Conservation (phyloP, 805 yeast genomes). For the Candida boidinii region DNA sequence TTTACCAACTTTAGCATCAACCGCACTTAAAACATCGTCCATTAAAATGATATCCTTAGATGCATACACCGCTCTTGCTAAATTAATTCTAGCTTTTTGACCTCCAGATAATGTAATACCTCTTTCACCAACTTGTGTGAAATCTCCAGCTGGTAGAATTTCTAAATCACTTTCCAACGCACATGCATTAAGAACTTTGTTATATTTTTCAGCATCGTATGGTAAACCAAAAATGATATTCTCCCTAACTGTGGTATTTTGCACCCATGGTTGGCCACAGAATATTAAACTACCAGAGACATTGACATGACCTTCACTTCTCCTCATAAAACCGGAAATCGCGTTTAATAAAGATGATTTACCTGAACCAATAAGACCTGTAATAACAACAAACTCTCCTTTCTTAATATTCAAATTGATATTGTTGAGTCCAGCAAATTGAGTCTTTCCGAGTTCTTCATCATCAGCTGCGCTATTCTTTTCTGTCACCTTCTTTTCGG, state of each 20-base stretch:
- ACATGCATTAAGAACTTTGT: constrained; percentile 52
- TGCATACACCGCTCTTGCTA: constrained; percentile 74
- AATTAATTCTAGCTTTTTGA: constrained; percentile 71
- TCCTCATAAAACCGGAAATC: constrained; percentile 62
- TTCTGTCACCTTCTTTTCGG: background rate
- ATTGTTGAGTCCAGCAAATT: constrained; percentile 38
- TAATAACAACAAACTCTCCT: constrained; percentile 62
- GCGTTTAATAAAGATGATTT: constrained; percentile 68
- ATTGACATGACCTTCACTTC: constrained; percentile 39
- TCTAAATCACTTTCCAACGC: constrained; percentile 58
- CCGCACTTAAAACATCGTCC: constrained; percentile 76
- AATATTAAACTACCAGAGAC: constrained; percentile 45
- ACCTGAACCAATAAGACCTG: constrained; percentile 80
- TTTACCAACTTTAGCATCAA: constrained; percentile 72
- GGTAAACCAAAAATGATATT: constrained; percentile 63
- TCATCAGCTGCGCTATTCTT: constrained; percentile 11
- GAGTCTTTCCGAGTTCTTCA: constrained; percentile 11
- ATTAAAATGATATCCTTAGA: constrained; percentile 55
- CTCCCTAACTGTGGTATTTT: constrained; percentile 68
- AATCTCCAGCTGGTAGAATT: constrained; percentile 65
- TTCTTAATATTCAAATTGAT: constrained; percentile 42
- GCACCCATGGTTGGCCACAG: constrained; percentile 74
- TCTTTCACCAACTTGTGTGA: constrained; percentile 76
- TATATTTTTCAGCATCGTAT: constrained; percentile 42
- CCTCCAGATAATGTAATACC: constrained; percentile 88